Conservation (phyloP, 495 filamentous ascomycete genomes). For the Aspergillus heteromorphus region DNA sequence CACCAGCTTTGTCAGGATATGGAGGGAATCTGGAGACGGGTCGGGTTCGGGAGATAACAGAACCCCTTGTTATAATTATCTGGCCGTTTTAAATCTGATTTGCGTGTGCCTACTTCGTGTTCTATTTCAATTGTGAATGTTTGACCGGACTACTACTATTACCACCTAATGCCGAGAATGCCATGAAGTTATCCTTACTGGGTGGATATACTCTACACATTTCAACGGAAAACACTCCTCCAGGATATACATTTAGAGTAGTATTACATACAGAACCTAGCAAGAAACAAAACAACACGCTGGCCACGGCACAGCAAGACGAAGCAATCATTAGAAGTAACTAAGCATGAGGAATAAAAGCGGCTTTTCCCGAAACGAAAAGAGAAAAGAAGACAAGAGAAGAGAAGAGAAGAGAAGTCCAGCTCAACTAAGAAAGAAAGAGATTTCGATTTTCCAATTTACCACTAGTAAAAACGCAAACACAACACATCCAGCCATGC, state of each 20-base stretch:
- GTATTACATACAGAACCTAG: not conserved
- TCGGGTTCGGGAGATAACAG: constrained; percentile 33
- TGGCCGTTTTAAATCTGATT: not conserved
- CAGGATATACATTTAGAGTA: not conserved
- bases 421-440: not conserved
- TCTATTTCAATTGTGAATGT: too few species aligned
- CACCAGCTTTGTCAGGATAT: constrained; percentile 38
- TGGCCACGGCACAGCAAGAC: not conserved
- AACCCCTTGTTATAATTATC: too few species aligned
- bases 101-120: too few species aligned
- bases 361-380: too few species aligned
- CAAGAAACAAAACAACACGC: not conserved
- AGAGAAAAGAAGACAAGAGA: not conserved
- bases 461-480: not conserved
- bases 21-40: constrained; percentile 39
- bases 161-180: too few species aligned
- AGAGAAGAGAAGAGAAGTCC: not conserved
- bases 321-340: not conserved
- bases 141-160: not conserved
- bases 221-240: not conserved
- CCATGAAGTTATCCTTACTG: too few species aligned
- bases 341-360: too few species aligned
- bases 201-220: too few species aligned
- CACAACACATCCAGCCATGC: not conserved
- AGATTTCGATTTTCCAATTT: not conserved